A percentile compares a stretch with the other conserved stretches of the same genome.
phyloP scores from a whole-genome alignment of 2,329 filamentous ascomycete species.

The Paramyrothecium sp. region DNA sequence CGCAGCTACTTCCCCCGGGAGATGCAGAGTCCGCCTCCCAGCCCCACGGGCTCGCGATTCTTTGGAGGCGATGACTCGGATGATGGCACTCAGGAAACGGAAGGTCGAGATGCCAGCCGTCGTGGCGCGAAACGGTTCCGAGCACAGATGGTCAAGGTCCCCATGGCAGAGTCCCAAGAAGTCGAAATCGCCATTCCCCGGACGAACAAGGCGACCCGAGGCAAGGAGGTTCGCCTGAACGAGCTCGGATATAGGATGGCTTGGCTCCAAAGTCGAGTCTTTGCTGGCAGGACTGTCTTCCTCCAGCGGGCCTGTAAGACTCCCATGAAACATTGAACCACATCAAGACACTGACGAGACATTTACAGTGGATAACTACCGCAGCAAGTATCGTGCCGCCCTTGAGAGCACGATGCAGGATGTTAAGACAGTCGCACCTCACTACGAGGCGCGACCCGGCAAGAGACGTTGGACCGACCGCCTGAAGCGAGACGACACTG shows the following conservation, averaged over 20 bases:
- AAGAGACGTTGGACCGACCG: constrained; percentile 74
- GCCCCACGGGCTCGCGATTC: constrained; percentile 71
- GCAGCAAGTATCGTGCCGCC: constrained; percentile 82
- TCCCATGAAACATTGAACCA: not conserved
- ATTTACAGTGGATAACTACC: constrained; percentile 82
- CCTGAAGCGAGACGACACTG: constrained; percentile 34
- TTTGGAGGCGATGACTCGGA: constrained; percentile 66
- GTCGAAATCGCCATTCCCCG: constrained; percentile 73
- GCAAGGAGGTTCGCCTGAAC: constrained; percentile 86
- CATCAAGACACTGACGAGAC: constrained; percentile 7
- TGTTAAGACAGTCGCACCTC: constrained; percentile 69
- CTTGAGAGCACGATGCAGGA: constrained; percentile 80
- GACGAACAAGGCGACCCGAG: constrained; percentile 66
- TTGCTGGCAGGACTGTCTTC: constrained; percentile 82
- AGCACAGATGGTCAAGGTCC: constrained; percentile 56
- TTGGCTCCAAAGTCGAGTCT: constrained; percentile 92
- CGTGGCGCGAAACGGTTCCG: constrained; percentile 28
- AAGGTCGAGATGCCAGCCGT: constrained; percentile 42
- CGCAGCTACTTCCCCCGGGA: constrained; percentile 90
- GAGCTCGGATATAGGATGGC: constrained; percentile 94
- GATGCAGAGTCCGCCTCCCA: constrained; percentile 83
- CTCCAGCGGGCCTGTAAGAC: constrained; percentile 86
- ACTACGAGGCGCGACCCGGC: constrained; percentile 85
- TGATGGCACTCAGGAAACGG: constrained; percentile 50
- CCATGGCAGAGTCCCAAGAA: constrained; percentile 66